Evolutionary conservation across 768 basidiomycete genomes (phyloP), one percentile per base, ranked within the genome.

Genomic region (Suillus cothurnatus): DNA sequence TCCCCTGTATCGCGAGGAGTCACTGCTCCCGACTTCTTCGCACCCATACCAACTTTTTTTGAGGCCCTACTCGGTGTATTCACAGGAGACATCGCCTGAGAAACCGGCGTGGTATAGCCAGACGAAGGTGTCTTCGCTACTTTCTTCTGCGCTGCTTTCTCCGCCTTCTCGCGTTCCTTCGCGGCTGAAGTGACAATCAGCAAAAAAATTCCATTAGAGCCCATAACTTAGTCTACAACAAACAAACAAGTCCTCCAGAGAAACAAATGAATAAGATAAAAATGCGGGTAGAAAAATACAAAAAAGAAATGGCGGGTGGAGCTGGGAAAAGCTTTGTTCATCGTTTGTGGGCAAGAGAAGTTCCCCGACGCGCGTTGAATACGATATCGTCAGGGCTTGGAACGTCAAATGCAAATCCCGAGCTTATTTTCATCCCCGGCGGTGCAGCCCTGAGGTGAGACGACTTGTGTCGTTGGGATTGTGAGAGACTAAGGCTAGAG

Each of bases 321-420:
- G 62, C 59, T 55, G 58, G 55, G 77, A 50, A 28, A 57, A 3
- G 53, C 62, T n/a, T 47, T 39, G 39, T n/a, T 75, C 71, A 71
- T 43, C 69, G 76, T 62, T 79, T 78, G 62, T 82, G 79, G 14
- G 77, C 82, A 57, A 91, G 77, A 36, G 88, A 78, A 5, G 94
- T 92, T 55, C 92, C 92, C 61, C 85, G 88, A 58, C 94, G 87
- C 62, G 94, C 93, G 69, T 86, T 87, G 70, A 92, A 80, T 11
- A 98, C 88, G 67, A 93, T 78, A 71, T 98, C 97, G 70, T 99
- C 97, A 26, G 97, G 97, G 76, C 95, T 97, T 41, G 93, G 93
- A 28, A 83, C 84, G 67, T 95, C 88, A 72, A 95, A 94, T 12
- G 86, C 79, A 73, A 93, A 93, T 3, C 79, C 77, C 47, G 74